phyloP scores from a whole-genome alignment of 2,329 filamentous ascomycete genomes.

The Emergomyces pasteurianus region DNA sequence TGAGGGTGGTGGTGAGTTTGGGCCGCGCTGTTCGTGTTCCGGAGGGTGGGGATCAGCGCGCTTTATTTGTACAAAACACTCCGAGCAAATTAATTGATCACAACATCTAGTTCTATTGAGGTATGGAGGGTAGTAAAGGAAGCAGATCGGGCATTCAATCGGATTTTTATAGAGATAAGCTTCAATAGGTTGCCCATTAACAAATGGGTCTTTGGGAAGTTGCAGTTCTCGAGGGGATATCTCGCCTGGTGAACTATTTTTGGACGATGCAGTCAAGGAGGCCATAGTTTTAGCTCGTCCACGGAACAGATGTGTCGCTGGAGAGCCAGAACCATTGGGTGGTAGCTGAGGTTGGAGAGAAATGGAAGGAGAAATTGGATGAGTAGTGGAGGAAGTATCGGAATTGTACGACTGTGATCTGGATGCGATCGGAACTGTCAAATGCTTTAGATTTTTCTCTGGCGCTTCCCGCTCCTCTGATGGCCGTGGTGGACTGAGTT shows the following conservation, averaged over 20 bases:
- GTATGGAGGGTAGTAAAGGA: constrained; percentile 88
- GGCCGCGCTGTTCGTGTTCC: constrained; percentile 51
- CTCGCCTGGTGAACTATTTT: constrained; percentile 60
- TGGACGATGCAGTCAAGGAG: constrained; percentile 64
- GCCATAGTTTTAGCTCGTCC: constrained; percentile 82
- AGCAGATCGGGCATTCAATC: constrained; percentile 88
- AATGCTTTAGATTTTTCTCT: constrained; percentile 52
- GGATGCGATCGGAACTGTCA: constrained; percentile 68
- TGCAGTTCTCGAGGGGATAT: constrained; percentile 65
- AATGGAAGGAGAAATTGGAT: constrained; percentile 43
- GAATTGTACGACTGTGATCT: constrained; percentile 70
- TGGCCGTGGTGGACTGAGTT: constrained; percentile 40
- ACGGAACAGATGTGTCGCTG: constrained; percentile 53
- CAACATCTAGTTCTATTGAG: constrained; percentile 91
- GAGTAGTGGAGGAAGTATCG: constrained; percentile 55
- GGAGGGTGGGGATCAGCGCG: constrained; percentile 81
- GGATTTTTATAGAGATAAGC: constrained; percentile 89
- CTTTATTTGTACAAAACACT: constrained; percentile 98
- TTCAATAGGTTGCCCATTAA: constrained; percentile 90
- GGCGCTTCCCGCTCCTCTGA: constrained; percentile 38
- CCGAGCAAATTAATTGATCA: constrained; percentile 91
- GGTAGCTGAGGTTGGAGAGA: constrained; percentile 22
- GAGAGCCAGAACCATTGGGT: constrained; percentile 38
- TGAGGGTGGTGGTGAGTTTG: constrained; percentile 26
- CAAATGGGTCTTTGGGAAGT: constrained; percentile 69